A percentile compares a stretch with the other conserved stretches of the same genome.
Evolutionary conservation across 176 grass and related monocot genomes (phyloP).

Genomic region (Carex littledalei): DNA sequence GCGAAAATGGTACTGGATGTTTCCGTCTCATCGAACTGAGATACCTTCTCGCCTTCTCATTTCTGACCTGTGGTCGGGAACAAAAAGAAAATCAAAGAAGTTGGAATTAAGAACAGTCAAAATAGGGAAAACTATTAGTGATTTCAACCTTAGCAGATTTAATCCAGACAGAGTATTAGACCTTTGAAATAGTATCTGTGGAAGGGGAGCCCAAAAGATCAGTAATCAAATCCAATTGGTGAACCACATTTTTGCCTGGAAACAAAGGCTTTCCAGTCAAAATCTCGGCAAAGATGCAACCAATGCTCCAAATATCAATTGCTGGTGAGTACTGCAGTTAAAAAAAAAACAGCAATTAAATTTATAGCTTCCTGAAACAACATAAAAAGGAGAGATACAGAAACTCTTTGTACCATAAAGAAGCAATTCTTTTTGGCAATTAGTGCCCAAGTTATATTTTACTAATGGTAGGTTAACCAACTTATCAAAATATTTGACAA

Average conservation of each 20-base stretch:
- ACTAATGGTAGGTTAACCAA: background rate
- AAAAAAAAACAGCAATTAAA: constrained; percentile 26
- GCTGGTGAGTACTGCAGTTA: constrained; percentile 80
- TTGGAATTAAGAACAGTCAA: background rate
- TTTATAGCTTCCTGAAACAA: background rate
- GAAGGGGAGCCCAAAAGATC: constrained; percentile 88
- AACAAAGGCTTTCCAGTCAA: constrained; percentile 95
- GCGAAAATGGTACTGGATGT: constrained; percentile 56
- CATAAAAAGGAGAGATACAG: constrained; percentile 22
- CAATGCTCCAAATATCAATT: constrained; percentile 98
- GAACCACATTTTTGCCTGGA: constrained; percentile 99
- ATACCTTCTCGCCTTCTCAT: constrained; percentile 91
- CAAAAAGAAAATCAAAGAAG: background rate
- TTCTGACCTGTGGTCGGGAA: constrained; percentile 53
- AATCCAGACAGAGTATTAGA: constrained; percentile 27
- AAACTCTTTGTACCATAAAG: constrained; percentile 3
- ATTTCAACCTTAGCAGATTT: background rate
- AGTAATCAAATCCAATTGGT: constrained; percentile 97
- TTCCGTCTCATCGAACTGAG: constrained; percentile 79
- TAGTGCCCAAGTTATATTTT: background rate
- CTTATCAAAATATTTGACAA: constrained; percentile 19
- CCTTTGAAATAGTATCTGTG: constrained; percentile 59
- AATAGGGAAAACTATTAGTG: constrained; percentile 3
- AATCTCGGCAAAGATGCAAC: constrained; percentile 97
- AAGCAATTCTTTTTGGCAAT: constrained; percentile 16